Conservation (phyloP, 306 rosid genomes). For the Canavalia ensiformis region DNA sequence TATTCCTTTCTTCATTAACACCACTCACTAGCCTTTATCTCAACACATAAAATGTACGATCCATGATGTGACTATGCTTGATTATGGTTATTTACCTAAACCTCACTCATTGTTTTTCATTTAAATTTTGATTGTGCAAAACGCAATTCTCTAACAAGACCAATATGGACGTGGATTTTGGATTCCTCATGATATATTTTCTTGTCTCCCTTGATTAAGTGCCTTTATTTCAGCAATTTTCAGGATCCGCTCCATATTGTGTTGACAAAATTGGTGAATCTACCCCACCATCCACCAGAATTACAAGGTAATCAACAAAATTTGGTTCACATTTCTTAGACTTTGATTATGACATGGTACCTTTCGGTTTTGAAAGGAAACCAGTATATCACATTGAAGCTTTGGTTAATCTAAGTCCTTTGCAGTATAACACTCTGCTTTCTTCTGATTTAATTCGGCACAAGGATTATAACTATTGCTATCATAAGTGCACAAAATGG, state of each 20-base stretch:
- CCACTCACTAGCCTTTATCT: not conserved
- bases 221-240: conserved; percentile 8
- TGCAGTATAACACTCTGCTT: not conserved
- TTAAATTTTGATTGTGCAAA: not conserved
- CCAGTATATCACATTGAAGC: not conserved
- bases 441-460: conserved; percentile 8
- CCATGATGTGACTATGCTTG: not conserved
- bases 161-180: conserved; percentile 35
- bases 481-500: not conserved
- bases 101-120: not conserved
- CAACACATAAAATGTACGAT: not conserved
- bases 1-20: not conserved
- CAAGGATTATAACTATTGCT: not conserved
- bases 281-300: conserved; percentile 52
- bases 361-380: not conserved
- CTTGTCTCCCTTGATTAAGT: conserved; percentile 18
- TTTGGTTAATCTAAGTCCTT: not conserved
- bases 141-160: not conserved
- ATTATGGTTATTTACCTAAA: not conserved
- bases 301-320: conserved; percentile 30
- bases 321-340: conserved; percentile 33
- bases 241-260: conserved; percentile 33
- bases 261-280: conserved; percentile 48
- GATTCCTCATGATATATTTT: conserved; percentile 38
- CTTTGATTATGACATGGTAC: conserved; percentile 25